These are phyloP conservation scores for Pulveroboletus sp. DNA, from an alignment of 768 basidiomycete species.

Conservation along the genomic window DNA sequence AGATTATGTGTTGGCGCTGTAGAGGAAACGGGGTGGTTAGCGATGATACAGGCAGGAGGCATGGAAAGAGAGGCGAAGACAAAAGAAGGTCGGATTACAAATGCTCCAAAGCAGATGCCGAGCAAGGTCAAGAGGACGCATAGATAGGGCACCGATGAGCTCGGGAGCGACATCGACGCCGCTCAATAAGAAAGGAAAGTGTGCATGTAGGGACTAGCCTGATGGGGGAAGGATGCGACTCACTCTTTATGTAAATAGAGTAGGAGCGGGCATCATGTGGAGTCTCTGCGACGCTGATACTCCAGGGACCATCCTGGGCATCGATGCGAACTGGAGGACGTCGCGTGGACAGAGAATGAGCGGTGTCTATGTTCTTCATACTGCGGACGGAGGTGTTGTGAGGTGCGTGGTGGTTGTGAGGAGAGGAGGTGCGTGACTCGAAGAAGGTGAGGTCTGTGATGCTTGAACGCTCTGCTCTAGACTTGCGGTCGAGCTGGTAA, in stretches of 20 bases:
- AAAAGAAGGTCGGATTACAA: slow-evolving; percentile 14
- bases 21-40: slow-evolving; percentile 29
- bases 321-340: slow-evolving; percentile 62
- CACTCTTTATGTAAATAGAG: slow-evolving; percentile 89
- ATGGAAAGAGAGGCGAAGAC: slow-evolving; percentile 13
- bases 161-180: slow-evolving; percentile 23
- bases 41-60: slow-evolving; percentile 15
- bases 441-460: slow-evolving; percentile 44
- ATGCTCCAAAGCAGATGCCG: slow-evolving; percentile 10
- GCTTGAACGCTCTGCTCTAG: slow-evolving; percentile 34
- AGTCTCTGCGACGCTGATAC: slow-evolving; percentile 83
- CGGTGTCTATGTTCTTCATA: slow-evolving; percentile 44
- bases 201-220: slow-evolving; percentile 15
- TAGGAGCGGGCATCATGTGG: slow-evolving; percentile 68
- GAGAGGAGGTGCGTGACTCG: slow-evolving; percentile 30
- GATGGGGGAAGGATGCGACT: slow-evolving; percentile 34
- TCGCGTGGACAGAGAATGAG: slow-evolving; percentile 39
- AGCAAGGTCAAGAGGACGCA: slow-evolving; percentile 16
- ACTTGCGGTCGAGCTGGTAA: slow-evolving; percentile 36
- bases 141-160: slow-evolving; percentile 23
- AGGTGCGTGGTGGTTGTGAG: slow-evolving; percentile 32
- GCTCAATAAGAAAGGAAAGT: slow-evolving; percentile 18
- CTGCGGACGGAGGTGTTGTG: slow-evolving; percentile 32
- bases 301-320: slow-evolving; percentile 81
- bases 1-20: slow-evolving; percentile 87